These are phyloP conservation scores for Fagopyrum tataricum DNA, from an alignment of 148 eudicot genomes.

Conservation along the genomic window DNA sequence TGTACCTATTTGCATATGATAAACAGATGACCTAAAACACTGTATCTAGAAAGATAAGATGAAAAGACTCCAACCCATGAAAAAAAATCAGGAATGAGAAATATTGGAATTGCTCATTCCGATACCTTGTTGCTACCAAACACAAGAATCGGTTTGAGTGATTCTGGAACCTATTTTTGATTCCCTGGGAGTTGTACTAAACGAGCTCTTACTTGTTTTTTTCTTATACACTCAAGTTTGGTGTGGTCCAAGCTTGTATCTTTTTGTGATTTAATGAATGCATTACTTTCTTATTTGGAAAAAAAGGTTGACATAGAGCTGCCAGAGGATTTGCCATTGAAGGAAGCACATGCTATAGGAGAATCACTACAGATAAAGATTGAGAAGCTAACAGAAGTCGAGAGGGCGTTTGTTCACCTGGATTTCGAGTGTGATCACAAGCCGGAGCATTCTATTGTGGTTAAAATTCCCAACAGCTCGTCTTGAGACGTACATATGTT, in stretches of 20 bases:
- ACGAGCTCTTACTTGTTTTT: no score
- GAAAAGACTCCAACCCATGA: no score
- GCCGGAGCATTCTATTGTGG: conserved; percentile 62
- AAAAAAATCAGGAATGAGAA: no score
- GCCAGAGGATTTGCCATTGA: conserved; percentile 54
- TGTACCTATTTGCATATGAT: not conserved
- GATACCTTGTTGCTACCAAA: no score
- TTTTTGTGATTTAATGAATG: not conserved
- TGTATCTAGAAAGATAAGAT: no score
- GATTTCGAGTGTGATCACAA: conserved; percentile 67
- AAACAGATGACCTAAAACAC: no score
- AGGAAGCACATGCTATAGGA: conserved; percentile 59
- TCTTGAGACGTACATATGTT: not conserved
- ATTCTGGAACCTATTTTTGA: no score
- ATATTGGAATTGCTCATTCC: no score
- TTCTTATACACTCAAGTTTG: no score
- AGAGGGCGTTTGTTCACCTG: conserved; percentile 62
- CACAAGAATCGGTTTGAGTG: not conserved
- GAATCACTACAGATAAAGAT: conserved; percentile 62
- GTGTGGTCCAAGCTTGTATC: no score
- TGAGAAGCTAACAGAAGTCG: conserved; percentile 60
- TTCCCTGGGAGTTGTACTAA: no score
- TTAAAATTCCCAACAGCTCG: conserved; percentile 35
- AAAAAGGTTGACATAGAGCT: conserved; percentile 55
- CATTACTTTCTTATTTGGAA: not conserved